Percentiles rank a stretch among this genome's conserved stretches.
These are phyloP conservation scores for Pelargonium fulgidum DNA, from an alignment of 441 rosid species.

Conservation along the genomic window DNA sequence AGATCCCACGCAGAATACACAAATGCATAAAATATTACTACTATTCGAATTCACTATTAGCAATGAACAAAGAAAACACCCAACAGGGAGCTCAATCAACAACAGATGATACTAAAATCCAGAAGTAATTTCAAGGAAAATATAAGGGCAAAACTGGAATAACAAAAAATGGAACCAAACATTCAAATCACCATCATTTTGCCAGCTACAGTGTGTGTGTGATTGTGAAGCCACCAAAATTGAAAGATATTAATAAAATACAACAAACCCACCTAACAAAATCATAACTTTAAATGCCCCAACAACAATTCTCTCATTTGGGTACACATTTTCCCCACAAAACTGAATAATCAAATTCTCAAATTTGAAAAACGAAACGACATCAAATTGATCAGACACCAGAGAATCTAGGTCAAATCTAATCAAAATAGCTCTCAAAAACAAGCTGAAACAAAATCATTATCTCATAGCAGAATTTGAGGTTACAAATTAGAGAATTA, in stretches of 20 bases:
- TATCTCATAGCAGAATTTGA: too few species aligned
- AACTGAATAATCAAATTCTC: not conserved
- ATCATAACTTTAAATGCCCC: not conserved
- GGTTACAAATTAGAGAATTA: not conserved
- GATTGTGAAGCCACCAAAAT: not conserved
- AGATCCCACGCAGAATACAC: not conserved
- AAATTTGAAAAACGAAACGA: not conserved
- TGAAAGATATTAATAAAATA: not conserved
- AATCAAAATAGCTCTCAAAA: not conserved
- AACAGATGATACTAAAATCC: not conserved
- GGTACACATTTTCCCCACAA: not conserved
- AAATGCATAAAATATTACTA: not conserved
- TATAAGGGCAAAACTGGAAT: not conserved
- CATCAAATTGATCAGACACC: not conserved
- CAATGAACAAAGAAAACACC: not conserved
- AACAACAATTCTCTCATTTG: not conserved
- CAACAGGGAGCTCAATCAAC: not conserved
- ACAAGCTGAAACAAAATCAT: too few species aligned
- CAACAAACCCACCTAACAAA: not conserved
- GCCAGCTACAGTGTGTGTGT: not conserved
- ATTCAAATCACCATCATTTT: slow-evolving; percentile 1
- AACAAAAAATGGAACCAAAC: not conserved
- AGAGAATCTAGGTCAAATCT: not conserved
- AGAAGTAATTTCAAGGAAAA: not conserved
- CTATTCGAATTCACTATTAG: not conserved